Evolutionary conservation across 2,329 filamentous ascomycete genomes (phyloP).

Genomic region (Fusarium neocosmosporiellum): DNA sequence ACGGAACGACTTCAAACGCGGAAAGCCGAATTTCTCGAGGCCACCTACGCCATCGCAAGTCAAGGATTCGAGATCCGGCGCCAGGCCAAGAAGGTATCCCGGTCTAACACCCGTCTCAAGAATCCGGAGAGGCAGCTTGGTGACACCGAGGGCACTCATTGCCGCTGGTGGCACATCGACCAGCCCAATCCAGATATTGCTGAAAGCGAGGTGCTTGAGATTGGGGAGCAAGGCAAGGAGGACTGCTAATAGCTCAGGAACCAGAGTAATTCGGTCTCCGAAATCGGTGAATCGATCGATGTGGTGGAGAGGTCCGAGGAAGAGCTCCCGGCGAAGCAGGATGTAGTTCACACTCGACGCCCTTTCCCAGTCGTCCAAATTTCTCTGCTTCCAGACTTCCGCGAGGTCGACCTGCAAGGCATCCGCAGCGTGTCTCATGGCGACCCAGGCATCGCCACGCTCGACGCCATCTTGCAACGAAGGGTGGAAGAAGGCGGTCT

Average conservation of each 20-base stretch:
- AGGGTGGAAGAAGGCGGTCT: background rate
- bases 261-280: background rate
- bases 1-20: conserved; percentile 10
- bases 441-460: background rate
- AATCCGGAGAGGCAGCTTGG: background rate
- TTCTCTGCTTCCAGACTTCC: background rate
- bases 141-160: conserved; percentile 7
- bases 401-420: background rate
- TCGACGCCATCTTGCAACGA: background rate
- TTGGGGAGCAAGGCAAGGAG: conserved; percentile 9
- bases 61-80: conserved; percentile 13
- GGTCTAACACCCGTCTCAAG: background rate
- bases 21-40: background rate
- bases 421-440: background rate
- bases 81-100: background rate
- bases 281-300: background rate
- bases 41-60: background rate
- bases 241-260: background rate
- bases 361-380: background rate
- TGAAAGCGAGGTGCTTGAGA: conserved; percentile 8
- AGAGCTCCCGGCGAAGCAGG: background rate
- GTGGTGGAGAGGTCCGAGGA: background rate
- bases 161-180: background rate
- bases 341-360: background rate
- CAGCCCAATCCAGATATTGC: background rate